Conservation (phyloP, 768 basidiomycete species). For the Lentinus tigrinus region DNA sequence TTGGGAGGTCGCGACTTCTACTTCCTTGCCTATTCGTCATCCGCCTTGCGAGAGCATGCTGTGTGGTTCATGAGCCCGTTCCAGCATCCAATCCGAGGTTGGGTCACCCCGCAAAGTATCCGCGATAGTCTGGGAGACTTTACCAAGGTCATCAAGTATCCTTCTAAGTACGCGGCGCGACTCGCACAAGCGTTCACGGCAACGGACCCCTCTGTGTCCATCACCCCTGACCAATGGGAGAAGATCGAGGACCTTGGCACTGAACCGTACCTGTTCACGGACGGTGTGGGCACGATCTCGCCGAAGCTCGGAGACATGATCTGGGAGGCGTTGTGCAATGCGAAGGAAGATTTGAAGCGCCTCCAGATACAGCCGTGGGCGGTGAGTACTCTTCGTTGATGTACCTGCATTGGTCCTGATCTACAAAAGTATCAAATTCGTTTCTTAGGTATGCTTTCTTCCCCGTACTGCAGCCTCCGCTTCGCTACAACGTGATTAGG, state of each 20-base stretch:
- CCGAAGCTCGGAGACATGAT: conserved; percentile 54
- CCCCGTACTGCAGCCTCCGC: not conserved
- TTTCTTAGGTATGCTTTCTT: conserved; percentile 52
- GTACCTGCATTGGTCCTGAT: conserved; percentile 19
- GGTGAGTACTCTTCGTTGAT: conserved; percentile 39
- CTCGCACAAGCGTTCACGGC: conserved; percentile 83
- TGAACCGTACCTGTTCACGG: conserved; percentile 55
- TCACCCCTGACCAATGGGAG: conserved; percentile 59
- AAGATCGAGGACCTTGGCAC: conserved; percentile 55
- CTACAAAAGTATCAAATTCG: conserved; percentile 68
- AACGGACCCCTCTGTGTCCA: conserved; percentile 69
- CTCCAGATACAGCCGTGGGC: conserved; percentile 50
- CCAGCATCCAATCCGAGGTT: conserved; percentile 39
- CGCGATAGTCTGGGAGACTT: conserved; percentile 71
- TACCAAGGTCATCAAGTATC: conserved; percentile 38
- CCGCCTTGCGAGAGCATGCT: conserved; percentile 73
- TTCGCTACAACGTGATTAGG: conserved; percentile 4
- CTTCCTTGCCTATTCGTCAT: conserved; percentile 80
- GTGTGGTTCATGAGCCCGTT: conserved; percentile 83
- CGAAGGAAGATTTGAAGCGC: conserved; percentile 30
- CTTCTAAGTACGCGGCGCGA: conserved; percentile 82
- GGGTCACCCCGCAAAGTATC: conserved; percentile 57
- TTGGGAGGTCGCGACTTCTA: conserved; percentile 73
- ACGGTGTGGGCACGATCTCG: conserved; percentile 82
- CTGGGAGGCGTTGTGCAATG: conserved; percentile 52